Base-by-base conservation (phyloP, 805 yeast species). In the Clavispora fructus region DNA sequence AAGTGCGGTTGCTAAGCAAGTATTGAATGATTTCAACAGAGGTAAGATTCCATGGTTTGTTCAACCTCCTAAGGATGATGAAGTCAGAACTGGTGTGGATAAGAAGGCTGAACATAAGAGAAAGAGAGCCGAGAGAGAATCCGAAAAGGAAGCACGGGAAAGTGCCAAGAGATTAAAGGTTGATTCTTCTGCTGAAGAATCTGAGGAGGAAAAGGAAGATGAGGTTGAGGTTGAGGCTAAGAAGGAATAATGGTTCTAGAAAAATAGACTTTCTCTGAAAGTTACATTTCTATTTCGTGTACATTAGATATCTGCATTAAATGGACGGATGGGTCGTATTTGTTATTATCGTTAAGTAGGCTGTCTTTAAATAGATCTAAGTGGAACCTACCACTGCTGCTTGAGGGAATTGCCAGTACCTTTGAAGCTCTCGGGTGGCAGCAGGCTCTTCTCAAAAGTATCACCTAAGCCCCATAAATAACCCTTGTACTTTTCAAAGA, bases 21-120 rank as follows among this genome's bases (percentile, higher is more conserved):
- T 92, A 28, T 78, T 92, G 64, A 89, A 89, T 57, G 99, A 92
- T 65, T 92, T 92, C 75, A 92, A 90, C 69, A 80, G 99, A 68
- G 99, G 99, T 51, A 88, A 89, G 61, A 92, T 92, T 45, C 99
- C 99, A 23, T 92, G 99, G 99, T 92, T 92, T 64, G 88, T 88
- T 29, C 82, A 94, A 26, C 99, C 99, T 27, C 97, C 98, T 37
- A 79, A 83, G 55, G 87, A 80, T 51, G 77, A 70, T 25, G 83
- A 77, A 44, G 78, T 65, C 23, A 74, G 78, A 63, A 73, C 73
- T 27, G 87, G 82, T 39, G 83, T 70, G 47, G 84, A 76, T 58
- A 76, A 75, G 60, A 76, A 75, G 63, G 79, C 79, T 2, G 69
- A 68, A 40, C 69, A 71, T 54, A 79, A 77, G 65, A 69, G 80